Conservation (phyloP, 2,329 filamentous ascomycete species). For the Aureobasidium sp. region DNA sequence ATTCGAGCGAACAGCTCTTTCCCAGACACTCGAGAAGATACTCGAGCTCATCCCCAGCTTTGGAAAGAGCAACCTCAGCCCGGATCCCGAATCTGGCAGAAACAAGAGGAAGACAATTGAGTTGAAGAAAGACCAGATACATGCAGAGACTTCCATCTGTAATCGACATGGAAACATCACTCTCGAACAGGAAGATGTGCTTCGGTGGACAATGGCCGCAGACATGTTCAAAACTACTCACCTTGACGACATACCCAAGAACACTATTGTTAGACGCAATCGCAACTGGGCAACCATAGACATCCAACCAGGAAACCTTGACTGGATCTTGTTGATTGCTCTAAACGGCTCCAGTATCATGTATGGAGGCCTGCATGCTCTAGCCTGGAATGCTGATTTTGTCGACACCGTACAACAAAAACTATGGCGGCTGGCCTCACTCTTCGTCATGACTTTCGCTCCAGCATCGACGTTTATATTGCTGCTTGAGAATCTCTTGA, state of each 20-base stretch:
- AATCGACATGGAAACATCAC: not conserved
- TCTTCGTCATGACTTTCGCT: not conserved
- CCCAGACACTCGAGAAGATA: not conserved
- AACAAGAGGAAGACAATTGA: not conserved
- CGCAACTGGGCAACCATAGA: not conserved
- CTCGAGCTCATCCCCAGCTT: not conserved
- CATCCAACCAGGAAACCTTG: not conserved
- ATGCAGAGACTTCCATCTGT: not conserved
- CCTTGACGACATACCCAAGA: not conserved
- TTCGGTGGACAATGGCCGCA: not conserved
- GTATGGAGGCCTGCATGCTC: not conserved
- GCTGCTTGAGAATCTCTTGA: not conserved
- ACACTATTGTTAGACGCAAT: not conserved
- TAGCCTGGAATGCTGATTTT: not conserved
- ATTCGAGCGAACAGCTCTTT: not conserved
- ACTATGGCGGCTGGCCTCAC: not conserved
- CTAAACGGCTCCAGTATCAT: not conserved
- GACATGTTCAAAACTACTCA: not conserved
- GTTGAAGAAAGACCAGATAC: not conserved
- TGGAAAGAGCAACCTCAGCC: not conserved
- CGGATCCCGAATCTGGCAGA: not conserved
- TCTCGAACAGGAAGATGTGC: not conserved
- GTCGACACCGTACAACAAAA: not conserved
- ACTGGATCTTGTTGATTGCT: not conserved
- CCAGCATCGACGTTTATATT: not conserved